These are phyloP conservation scores for Cicer arietinum DNA, from an alignment of 306 rosid genomes.

Conservation along the genomic window DNA sequence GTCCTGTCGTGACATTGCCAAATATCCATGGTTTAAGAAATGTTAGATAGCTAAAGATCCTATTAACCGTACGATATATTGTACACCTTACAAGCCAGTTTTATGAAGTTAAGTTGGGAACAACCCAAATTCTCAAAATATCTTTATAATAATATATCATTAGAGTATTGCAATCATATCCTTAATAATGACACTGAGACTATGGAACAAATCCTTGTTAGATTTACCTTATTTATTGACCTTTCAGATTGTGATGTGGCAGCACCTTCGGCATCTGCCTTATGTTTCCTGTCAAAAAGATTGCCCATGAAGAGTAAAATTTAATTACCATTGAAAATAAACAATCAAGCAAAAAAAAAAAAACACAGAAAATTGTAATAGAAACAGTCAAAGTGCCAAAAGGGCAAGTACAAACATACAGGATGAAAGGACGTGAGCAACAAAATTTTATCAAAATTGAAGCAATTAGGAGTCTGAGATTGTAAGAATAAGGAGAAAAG, in stretches of 20 bases:
- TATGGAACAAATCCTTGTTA: conserved; percentile 11
- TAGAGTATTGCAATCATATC: too few relatives aligned
- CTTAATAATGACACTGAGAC: neutral
- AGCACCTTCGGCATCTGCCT: conserved; percentile 55
- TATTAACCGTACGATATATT: neutral
- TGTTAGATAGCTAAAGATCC: conserved; percentile 25
- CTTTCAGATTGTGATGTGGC: conserved; percentile 51
- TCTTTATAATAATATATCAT: too few relatives aligned
- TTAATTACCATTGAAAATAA: conserved; percentile 28
- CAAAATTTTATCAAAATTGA: too few relatives aligned
- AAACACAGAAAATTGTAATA: neutral
- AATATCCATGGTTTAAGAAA: conserved; percentile 40
- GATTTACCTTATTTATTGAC: conserved; percentile 78
- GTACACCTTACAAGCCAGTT: too few relatives aligned
- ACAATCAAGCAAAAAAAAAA: conserved; percentile 15
- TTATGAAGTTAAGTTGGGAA: too few relatives aligned
- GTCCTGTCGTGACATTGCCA: conserved; percentile 56
- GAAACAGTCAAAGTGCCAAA: conserved; percentile 22
- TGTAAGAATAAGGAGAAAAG: conserved; percentile 7
- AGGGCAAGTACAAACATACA: conserved; percentile 24
- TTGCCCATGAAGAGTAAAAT: conserved; percentile 20
- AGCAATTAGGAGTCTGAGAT: neutral
- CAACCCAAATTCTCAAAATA: too few relatives aligned
- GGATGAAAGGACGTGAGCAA: neutral
- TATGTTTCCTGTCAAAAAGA: conserved; percentile 57